phyloP scores from a whole-genome alignment of 2,329 filamentous ascomycete species.

The Cercospora beticola region DNA sequence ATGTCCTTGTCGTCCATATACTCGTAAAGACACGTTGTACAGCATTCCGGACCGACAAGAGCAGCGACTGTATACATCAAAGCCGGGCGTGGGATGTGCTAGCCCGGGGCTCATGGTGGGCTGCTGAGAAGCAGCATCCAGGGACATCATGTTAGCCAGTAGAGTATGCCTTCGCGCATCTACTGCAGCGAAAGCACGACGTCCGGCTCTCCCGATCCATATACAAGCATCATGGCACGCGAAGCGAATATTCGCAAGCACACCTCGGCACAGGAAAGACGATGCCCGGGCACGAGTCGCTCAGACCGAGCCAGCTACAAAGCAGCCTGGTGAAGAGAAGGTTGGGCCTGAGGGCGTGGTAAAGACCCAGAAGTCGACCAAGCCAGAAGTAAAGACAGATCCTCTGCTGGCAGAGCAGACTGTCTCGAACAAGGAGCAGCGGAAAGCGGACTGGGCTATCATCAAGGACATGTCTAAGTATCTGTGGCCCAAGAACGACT shows the following conservation, averaged over 20 bases:
- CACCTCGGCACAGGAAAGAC: conserved; percentile 47
- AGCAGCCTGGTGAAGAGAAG: conserved; percentile 33
- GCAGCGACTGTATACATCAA: background rate
- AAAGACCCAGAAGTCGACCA: conserved; percentile 34
- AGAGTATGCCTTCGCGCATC: conserved; percentile 29
- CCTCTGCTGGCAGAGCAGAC: conserved; percentile 65
- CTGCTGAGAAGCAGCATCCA: conserved; percentile 2
- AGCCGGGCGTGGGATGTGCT: background rate
- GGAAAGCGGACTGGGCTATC: conserved; percentile 96
- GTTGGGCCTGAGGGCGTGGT: conserved; percentile 40
- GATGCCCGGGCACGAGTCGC: conserved; percentile 34
- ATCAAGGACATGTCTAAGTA: conserved; percentile 97
- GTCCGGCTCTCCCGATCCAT: conserved; percentile 14
- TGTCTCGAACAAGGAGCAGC: conserved; percentile 76
- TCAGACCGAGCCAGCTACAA: conserved; percentile 30
- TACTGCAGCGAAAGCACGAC: conserved; percentile 9
- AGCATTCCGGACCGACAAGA: background rate
- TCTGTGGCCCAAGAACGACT: conserved; percentile 87
- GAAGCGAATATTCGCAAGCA: conserved; percentile 47
- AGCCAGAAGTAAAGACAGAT: conserved; percentile 46
- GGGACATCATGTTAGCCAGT: conserved; percentile 30
- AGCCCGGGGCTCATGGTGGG: background rate
- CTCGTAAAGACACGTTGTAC: background rate
- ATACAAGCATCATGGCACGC: conserved; percentile 27
- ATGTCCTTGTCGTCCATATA: background rate